Conservation (phyloP, 2,329 filamentous ascomycete species). For the Didymella glomerata region DNA sequence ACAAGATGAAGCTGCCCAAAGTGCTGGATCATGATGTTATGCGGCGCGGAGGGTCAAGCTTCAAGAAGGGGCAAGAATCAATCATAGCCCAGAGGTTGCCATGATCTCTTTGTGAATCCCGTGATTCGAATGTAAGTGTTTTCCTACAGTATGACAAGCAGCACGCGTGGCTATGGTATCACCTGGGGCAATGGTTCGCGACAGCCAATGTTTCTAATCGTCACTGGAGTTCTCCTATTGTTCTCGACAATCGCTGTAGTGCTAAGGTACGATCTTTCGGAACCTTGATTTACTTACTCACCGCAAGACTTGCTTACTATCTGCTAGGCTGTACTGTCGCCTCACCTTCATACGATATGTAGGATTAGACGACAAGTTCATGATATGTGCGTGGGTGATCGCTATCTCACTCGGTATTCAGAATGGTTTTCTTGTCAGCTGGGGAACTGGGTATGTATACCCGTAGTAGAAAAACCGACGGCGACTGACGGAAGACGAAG, state of each 20-base stretch:
- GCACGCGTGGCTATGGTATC: conserved; percentile 13
- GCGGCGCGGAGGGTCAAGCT: conserved; percentile 5
- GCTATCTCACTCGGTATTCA: background rate
- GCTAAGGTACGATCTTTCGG: background rate
- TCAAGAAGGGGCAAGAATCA: conserved; percentile 3
- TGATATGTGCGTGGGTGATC: background rate
- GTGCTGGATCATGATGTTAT: conserved; percentile 6
- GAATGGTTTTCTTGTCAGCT: conserved; percentile 23
- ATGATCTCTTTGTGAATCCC: conserved; percentile 6
- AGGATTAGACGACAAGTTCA: conserved; percentile 32
- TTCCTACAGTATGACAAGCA: conserved; percentile 6
- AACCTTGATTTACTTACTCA: background rate
- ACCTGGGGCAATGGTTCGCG: conserved; percentile 28
- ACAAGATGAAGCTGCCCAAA: conserved; percentile 6
- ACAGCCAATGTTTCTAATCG: conserved; percentile 32
- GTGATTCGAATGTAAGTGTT: conserved; percentile 1
- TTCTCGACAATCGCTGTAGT: conserved; percentile 14
- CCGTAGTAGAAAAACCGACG: background rate
- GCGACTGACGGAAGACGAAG: conserved; percentile 13
- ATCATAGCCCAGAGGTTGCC: conserved; percentile 4
- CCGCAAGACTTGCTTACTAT: background rate
- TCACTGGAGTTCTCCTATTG: conserved; percentile 22
- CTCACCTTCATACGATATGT: conserved; percentile 19
- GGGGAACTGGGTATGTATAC: conserved; percentile 26
- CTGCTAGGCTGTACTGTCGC: conserved; percentile 27